phyloP scores from a whole-genome alignment of 1,284 basidiomycete species.

The Boletellus deceptivus region DNA sequence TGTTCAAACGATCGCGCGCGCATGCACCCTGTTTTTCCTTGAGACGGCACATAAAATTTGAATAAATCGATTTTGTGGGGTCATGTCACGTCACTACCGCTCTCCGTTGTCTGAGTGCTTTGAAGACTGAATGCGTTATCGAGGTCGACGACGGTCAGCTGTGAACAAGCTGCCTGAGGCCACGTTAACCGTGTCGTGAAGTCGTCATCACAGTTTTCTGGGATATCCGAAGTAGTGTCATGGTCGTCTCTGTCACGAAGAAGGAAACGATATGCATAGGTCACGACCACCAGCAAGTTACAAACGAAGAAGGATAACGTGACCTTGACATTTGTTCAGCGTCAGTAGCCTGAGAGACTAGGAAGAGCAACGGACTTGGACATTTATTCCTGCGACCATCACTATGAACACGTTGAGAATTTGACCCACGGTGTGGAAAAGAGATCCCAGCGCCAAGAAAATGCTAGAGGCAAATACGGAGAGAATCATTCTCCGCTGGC shows the following conservation, averaged over 20 bases:
- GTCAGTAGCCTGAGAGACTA: not conserved
- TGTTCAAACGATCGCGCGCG: too few species aligned
- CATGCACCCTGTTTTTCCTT: too few species aligned
- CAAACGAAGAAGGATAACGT: slow-evolving; percentile 24
- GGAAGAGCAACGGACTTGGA: slow-evolving; percentile 12
- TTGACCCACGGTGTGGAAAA: slow-evolving; percentile 21
- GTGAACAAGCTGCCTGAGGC: not conserved
- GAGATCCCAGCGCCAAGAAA: slow-evolving; percentile 16
- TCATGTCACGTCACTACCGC: not conserved
- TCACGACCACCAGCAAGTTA: slow-evolving; percentile 29
- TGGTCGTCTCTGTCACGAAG: not conserved
- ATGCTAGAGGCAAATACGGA: slow-evolving; percentile 24
- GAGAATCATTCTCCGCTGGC: slow-evolving; percentile 28
- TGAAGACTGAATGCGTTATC: not conserved
- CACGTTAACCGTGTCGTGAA: slow-evolving; percentile 7
- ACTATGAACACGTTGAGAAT: slow-evolving; percentile 6
- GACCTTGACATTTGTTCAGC: slow-evolving; percentile 5
- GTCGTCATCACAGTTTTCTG: slow-evolving; percentile 7
- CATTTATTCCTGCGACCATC: slow-evolving; percentile 15
- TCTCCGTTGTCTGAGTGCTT: not conserved
- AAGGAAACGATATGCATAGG: slow-evolving; percentile 19
- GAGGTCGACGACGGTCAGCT: slow-evolving; percentile 10
- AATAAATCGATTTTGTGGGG: not conserved
- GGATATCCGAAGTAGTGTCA: not conserved
- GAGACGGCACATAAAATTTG: not conserved